Conservation (phyloP, 2,329 filamentous ascomycete genomes). For the Fusarium keratoplasticum region DNA sequence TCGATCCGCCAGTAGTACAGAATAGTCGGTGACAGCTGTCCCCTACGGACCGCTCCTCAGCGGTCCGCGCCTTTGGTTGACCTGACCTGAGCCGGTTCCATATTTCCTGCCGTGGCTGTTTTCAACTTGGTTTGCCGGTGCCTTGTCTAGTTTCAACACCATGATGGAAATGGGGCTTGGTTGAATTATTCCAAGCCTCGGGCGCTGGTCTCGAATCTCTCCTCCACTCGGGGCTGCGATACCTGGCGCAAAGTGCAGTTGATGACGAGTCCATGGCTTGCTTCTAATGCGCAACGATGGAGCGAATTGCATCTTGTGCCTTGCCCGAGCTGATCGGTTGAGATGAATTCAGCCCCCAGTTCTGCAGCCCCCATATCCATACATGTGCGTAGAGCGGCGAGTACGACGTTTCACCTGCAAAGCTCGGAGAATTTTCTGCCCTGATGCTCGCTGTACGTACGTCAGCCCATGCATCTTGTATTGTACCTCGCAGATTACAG, state of each 20-base stretch:
- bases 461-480: background rate
- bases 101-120: background rate
- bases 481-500: conserved; percentile 1
- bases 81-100: background rate
- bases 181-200: background rate
- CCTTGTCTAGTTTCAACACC: background rate
- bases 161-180: background rate
- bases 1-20: background rate
- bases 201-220: background rate
- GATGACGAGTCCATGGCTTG: conserved; percentile 6
- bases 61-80: conserved; percentile 3
- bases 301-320: background rate
- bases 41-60: conserved; percentile 1
- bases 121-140: background rate
- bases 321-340: background rate
- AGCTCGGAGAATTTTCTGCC: conserved; percentile 9
- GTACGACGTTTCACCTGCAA: conserved; percentile 3
- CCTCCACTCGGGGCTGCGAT: background rate
- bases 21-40: conserved; percentile 18
- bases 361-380: background rate
- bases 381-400: background rate
- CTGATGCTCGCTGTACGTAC: background rate
- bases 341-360: background rate
- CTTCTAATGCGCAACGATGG: conserved; percentile 5
- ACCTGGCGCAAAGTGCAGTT: background rate